These are phyloP conservation scores for Fusarium sterilihyphosum DNA, from an alignment of 2,329 filamentous ascomycete genomes.

Conservation along the genomic window DNA sequence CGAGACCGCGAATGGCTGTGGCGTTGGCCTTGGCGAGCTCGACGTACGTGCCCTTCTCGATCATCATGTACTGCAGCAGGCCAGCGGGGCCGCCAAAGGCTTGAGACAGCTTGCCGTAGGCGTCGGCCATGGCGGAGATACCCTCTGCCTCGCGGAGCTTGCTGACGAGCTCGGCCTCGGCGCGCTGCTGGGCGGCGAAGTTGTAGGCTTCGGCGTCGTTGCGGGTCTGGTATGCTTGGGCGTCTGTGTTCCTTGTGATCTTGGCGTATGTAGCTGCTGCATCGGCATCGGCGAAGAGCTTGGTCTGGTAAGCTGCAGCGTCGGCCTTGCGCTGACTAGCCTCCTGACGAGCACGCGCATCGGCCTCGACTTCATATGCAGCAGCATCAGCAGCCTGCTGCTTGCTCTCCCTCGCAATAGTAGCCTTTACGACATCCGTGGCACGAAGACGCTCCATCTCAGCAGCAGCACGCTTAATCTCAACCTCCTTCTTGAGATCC, in stretches of 20 bases:
- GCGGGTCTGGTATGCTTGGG: conserved; percentile 60
- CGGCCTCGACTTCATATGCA: conserved; percentile 72
- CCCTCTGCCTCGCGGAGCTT: conserved; percentile 81
- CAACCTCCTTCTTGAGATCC: conserved; percentile 81
- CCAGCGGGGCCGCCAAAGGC: conserved; percentile 83
- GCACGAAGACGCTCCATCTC: conserved; percentile 84
- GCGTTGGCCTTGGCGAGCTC: conserved; percentile 83
- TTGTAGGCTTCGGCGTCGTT: conserved; percentile 55
- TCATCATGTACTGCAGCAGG: conserved; percentile 87
- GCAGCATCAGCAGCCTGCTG: conserved; percentile 74
- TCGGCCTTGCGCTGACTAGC: conserved; percentile 63
- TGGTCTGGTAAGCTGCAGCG: conserved; percentile 61
- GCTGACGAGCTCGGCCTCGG: conserved; percentile 67
- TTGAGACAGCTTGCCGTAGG: conserved; percentile 76
- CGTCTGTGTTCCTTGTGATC: conserved; percentile 63
- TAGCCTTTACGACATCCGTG: conserved; percentile 80
- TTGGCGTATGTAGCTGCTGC: conserved; percentile 60
- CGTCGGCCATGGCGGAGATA: conserved; percentile 79
- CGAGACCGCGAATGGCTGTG: conserved; percentile 76
- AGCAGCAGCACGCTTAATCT: conserved; percentile 79
- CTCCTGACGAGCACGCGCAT: conserved; percentile 66
- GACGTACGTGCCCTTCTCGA: conserved; percentile 82
- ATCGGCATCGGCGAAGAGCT: conserved; percentile 55
- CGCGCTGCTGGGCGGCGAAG: conserved; percentile 57
- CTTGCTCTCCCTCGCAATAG: conserved; percentile 72